A percentile compares a stretch with the other conserved stretches of the same genome.
These are phyloP conservation scores for Dactylellina parvicollis DNA, from an alignment of 2,329 filamentous ascomycete genomes.

Conservation along the genomic window DNA sequence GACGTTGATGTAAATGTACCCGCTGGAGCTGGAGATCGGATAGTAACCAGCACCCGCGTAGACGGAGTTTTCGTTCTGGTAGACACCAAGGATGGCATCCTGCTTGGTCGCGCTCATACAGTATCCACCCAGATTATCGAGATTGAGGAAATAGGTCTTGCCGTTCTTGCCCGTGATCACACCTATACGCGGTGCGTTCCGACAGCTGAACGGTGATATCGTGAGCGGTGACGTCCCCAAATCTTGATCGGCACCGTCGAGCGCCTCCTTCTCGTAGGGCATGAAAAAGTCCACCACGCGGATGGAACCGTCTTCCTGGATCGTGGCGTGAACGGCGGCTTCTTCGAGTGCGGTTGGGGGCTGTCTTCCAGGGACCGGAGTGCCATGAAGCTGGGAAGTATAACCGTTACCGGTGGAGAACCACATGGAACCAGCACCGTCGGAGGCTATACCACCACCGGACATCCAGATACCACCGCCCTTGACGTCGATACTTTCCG, in stretches of 20 bases:
- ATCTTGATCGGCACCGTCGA: constrained; percentile 66
- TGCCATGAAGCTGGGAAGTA: constrained; percentile 63
- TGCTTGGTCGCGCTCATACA: constrained; percentile 63
- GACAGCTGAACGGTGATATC: constrained; percentile 64
- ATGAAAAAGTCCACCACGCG: constrained; percentile 66
- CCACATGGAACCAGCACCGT: constrained; percentile 64
- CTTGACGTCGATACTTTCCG: constrained; percentile 61
- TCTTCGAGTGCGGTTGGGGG: constrained; percentile 65
- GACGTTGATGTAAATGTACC: constrained; percentile 66
- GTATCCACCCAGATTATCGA: constrained; percentile 66
- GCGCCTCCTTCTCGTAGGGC: constrained; percentile 65
- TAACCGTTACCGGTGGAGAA: constrained; percentile 66
- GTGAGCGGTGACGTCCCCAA: constrained; percentile 64
- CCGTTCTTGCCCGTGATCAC: constrained; percentile 66
- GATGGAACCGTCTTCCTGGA: constrained; percentile 63
- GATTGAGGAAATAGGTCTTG: constrained; percentile 66
- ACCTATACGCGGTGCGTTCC: constrained; percentile 64
- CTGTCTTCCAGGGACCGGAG: constrained; percentile 63
- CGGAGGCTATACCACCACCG: constrained; percentile 65
- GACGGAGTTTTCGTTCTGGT: constrained; percentile 65
- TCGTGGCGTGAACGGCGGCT: constrained; percentile 65
- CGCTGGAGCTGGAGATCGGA: constrained; percentile 62
- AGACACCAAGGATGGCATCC: constrained; percentile 64
- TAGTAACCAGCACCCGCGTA: constrained; percentile 65
- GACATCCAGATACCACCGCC: constrained; percentile 66